Evolutionary conservation across 805 yeast species (phyloP), one percentile per base, ranked within the genome.

Genomic region (Hanseniaspora mollemarum): DNA sequence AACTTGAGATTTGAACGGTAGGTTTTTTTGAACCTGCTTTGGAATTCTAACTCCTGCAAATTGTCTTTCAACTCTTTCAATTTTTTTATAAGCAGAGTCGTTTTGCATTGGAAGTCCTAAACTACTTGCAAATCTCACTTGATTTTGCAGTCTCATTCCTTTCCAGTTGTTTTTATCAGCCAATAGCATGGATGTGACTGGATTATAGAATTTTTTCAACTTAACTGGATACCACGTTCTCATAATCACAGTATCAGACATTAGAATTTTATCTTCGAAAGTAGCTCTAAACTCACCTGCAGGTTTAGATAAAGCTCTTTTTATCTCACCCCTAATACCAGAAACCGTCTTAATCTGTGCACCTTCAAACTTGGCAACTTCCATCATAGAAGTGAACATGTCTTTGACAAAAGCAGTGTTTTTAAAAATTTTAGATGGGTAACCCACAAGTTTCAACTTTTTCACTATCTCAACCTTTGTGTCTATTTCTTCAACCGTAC

Each of bases 401-500:
- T 90, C 96, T 67, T 87, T 90, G 62, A 92, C 82, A 64, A 94
- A 92, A 1, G 98, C 98, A 4, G 98, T 92, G 68, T 92, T 92
- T 62, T 87, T 81, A 78, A 82, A 90, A 43, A 92, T 78, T 72
- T 92, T 88, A 66, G 83, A 78, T 19, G 99, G 97, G 64, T 87
- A 76, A 45, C 99, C 99, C 36, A 92, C 95, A 52, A 92, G 75
- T 66, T 92, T 92, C 68, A 92, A 75, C 65, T 92, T 92, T 72
- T 92, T 92, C 54, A 92, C 98, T 57, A 92, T 88, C 66, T 92
- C 96, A 3, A 83, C 75, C 39, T 79, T 76, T 1, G 86, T 81
- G 67, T 94, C 94, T 60, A 92, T 82, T 64, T 90, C 96, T 65
- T 86, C 94, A 37, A 94, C 88, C 28, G 88, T 77, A 63, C 99